Conservation (phyloP, 495 filamentous ascomycete species). For the Penicillium lagena region DNA sequence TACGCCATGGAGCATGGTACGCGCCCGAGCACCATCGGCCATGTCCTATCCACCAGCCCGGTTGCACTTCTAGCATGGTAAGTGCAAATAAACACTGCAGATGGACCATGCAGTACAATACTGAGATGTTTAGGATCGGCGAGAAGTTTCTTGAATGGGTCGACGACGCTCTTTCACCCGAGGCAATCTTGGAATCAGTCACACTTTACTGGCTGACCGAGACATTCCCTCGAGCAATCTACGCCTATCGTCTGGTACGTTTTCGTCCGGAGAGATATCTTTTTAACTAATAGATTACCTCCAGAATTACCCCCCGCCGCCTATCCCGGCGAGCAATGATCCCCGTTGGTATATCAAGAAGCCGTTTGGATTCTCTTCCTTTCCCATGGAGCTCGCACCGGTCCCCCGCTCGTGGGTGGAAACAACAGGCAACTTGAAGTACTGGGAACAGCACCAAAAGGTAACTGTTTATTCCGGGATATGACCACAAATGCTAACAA, state of each 20-base stretch:
- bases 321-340: conserved; percentile 11
- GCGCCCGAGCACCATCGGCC: conserved; percentile 54
- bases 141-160: conserved; percentile 65
- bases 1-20: conserved; percentile 56
- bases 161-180: conserved; percentile 42
- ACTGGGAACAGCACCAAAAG: conserved; percentile 38
- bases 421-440: conserved; percentile 42
- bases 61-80: conserved; percentile 61
- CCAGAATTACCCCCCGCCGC: conserved; percentile 16
- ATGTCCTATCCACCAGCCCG: conserved; percentile 50
- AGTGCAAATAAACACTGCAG: conserved; percentile 3
- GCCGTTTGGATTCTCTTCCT: conserved; percentile 53
- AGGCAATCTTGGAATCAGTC: conserved; percentile 51
- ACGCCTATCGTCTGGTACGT: conserved; percentile 44
- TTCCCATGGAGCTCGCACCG: conserved; percentile 47
- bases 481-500: too few species aligned
- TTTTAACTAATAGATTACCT: not conserved
- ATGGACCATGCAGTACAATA: not conserved
- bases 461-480: conserved; percentile 1
- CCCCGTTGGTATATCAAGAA: conserved; percentile 40
- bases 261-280: not conserved
- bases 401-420: conserved; percentile 45
- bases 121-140: conserved; percentile 42
- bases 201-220: conserved; percentile 64
- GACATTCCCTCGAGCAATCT: conserved; percentile 50